Evolutionary conservation across 108 stramenopile species (phyloP), one percentile per base, ranked within the genome.

Genomic region (Discostella stelligeroides): DNA sequence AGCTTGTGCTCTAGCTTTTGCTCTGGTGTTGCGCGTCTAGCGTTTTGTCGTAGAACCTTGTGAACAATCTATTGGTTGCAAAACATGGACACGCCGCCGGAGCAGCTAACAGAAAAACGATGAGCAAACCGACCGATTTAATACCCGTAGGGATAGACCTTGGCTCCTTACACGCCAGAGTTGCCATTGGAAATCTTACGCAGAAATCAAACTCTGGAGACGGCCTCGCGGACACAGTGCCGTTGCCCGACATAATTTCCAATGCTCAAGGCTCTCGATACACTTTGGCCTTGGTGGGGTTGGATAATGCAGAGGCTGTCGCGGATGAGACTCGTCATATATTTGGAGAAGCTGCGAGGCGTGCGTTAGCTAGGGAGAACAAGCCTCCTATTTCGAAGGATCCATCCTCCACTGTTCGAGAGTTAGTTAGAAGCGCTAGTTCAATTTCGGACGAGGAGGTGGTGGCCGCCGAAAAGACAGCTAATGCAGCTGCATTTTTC

Each of bases 141-240:
- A 79, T 81, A 67, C 80, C 80, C 39, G 61, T 81, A 11, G 80
- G 80, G n/a, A 81, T 81, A 47, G 80, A 81, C 53, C 70, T 81
- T 27, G 80, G 80, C 40, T 73, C 76, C 28, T 64, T 81, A 5
- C 80, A 81, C 47, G 80, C 80, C 24, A 63, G 80, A 46, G 68
- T 81, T 37, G 80, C 80, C n/a, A 75, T 81, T 20, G 73, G 76
- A 12, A 77, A 77, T 39, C 40, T 67, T n/a, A 38, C 46, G 34
- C 68, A 80, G 37, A 60, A 64, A 5, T 75, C 65, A 48, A 48
- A n/a, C 66, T 71, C 75, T 14, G 42, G 48, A 29, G 34, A 66
- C 18, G 80, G 71, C 13, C 43, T 63, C 45, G 49, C 47, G 1
- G 76, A 73, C 64, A 73, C 66, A 13, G 42, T 57, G 45, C 71